These are phyloP conservation scores for Mycothermus thermophilus DNA, from an alignment of 495 filamentous ascomycete genomes.

Conservation along the genomic window DNA sequence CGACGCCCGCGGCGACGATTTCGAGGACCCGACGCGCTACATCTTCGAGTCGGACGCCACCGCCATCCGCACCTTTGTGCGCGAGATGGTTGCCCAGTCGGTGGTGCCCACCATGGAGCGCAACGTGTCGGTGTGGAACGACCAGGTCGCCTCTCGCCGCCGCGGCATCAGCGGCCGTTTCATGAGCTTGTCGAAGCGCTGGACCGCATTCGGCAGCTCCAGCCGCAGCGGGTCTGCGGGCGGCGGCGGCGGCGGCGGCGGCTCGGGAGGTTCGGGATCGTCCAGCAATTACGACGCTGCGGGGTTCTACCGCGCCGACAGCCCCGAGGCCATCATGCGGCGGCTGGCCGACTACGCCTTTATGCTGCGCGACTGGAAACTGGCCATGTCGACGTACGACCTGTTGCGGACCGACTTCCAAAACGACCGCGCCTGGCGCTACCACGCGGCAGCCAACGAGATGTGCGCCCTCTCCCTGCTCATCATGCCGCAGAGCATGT, in stretches of 20 bases:
- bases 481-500: slow-evolving; percentile 54
- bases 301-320: slow-evolving; percentile 72
- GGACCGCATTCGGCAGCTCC: slow-evolving; percentile 51
- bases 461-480: slow-evolving; percentile 79
- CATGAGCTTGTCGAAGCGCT: slow-evolving; percentile 80
- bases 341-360: slow-evolving; percentile 91
- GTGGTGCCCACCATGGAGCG: slow-evolving; percentile 93
- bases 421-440: slow-evolving; percentile 92
- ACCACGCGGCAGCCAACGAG: slow-evolving; percentile 84
- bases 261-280: no score
- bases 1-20: slow-evolving; percentile 44
- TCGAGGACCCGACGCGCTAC: slow-evolving; percentile 57
- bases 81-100: slow-evolving; percentile 86
- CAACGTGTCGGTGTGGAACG: slow-evolving; percentile 81
- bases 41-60: slow-evolving; percentile 86
- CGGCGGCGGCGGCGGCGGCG: slow-evolving; percentile 18
- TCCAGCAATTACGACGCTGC: slow-evolving; percentile 65
- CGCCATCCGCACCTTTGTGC: slow-evolving; percentile 72
- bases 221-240: slow-evolving; percentile 30
- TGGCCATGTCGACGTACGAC: slow-evolving; percentile 85
- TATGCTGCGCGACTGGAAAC: slow-evolving; percentile 88
- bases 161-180: slow-evolving; percentile 80
- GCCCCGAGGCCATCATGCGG: slow-evolving; percentile 78
- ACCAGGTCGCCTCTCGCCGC: slow-evolving; percentile 83
- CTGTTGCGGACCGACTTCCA: slow-evolving; percentile 73